Evolutionary conservation across 768 basidiomycete genomes (phyloP), one percentile per base, ranked within the genome.

Genomic region (Suillus clintonianus): DNA sequence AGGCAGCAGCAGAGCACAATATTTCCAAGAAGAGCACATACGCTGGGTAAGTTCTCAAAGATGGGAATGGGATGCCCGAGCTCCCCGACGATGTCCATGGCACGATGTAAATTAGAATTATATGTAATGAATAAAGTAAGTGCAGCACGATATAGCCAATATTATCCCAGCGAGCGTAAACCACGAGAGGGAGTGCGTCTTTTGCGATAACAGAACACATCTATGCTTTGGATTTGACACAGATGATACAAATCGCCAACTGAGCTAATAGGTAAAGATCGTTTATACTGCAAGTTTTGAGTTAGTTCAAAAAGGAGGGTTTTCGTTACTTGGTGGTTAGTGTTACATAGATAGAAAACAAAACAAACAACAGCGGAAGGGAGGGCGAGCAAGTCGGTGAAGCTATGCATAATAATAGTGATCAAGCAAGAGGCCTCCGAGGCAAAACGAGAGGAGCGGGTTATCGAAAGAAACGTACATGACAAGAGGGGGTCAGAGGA

Each of bases 321-420:
- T 47, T 63, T 22, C 30, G 54, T 63, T 59, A 63, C 64, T 65
- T 30, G 66, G 61, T 69, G 62, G 62, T 75, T 76, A 70, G 73
- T 55, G 59, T 60, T 45, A 67, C 64, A 72, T 61, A 64, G 55
- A 55, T 66, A 66, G 54, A 47, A 48, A 50, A 42, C 15, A 5
- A 54, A 32, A 55, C 36, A 39, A 39, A 69, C 58, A 64, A 62
- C 58, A 60, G 36, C 37, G 37, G 59, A 19, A 61, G 55, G 17
- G 42, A 45, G 59, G 7, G 56, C 51, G 37, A 22, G 62, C 42
- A 45, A 34, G 32, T 24, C 19, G n/a, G 22, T 60, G 36, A 45
- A 62, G 62, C 39, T 39, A 62, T 11, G 13, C 34, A 61, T 59
- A 62, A 47, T 59, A 19, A 62, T 19, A 32, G 45, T 15, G 42